Base-by-base conservation (phyloP, 2,329 filamentous ascomycete genomes). In the Claviceps digitariae region DNA sequence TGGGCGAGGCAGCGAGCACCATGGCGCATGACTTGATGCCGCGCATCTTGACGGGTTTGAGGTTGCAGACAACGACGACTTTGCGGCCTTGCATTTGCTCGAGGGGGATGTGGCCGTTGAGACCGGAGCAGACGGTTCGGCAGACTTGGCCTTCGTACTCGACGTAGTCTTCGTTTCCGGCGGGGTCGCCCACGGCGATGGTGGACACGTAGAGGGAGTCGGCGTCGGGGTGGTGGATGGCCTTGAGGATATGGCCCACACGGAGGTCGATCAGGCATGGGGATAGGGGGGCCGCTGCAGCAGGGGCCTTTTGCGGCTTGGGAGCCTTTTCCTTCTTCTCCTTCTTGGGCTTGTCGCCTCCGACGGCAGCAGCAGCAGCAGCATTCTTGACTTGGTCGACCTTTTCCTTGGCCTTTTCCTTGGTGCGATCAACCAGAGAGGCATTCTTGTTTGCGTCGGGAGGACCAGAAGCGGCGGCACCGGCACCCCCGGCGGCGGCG, bases 1-100 rank as follows among this genome's bases (percentile, higher is more conserved):
- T 77, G n/a, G 91, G 93, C 20, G 89, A 95, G 2, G 93, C 93
- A 10, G 93, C 93, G 41, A 98, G 80, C 17, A 98, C 93, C 93
- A 98, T 97, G 64, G 90, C 79, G 60, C 73, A 79, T 3, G 79
- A 82, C 73, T 82, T 82, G 73, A 82, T 77, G 60, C 93, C 93
- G 58, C 93, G 87, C 93, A 98, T 98, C 70, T 94, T 98, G 69
- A 97, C 93, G 50, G 93, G 93, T 78, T 98, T 98, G 61, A 98
- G 81, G 72, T 98, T 98, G 77, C 89, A 95, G 23, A 98, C 91
- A 1, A 93, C 87, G 34, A 98, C 81, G 56, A 98, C 88, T 74
- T 94, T 95, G 68, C 93, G 88, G 65, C 84, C 83, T 70, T 98
- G 93, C 93, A 98, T 96, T 69, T 95, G 89, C 69, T 88, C 89